Percentiles rank a stretch among this genome's conserved stretches.
Evolutionary conservation across 2,329 filamentous ascomycete species (phyloP).

Genomic region (Talaromyces islandicus): DNA sequence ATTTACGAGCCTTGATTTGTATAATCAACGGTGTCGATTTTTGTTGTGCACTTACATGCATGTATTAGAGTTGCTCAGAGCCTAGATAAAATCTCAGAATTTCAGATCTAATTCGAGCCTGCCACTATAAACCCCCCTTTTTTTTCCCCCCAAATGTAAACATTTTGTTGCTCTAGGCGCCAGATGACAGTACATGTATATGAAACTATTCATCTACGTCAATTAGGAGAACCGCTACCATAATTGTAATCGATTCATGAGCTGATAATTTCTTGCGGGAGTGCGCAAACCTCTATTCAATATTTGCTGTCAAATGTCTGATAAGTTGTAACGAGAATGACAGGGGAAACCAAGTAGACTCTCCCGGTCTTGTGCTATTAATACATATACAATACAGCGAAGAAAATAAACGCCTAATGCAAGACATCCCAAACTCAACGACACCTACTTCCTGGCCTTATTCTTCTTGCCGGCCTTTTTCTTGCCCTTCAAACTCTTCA

Average conservation of each 20-base stretch:
- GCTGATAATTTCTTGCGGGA: too few relatives aligned
- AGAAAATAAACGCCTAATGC: not conserved
- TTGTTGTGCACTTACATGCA: not conserved
- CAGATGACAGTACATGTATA: too few relatives aligned
- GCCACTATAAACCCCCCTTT: too few relatives aligned
- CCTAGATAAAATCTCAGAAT: not conserved
- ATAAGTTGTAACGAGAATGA: not conserved
- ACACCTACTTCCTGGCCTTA: slow-evolving; percentile 20
- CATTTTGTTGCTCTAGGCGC: too few relatives aligned
- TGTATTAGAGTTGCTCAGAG: not conserved
- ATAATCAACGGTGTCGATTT: not conserved
- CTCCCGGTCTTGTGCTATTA: not conserved
- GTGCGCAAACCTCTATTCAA: not conserved
- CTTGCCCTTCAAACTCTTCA: slow-evolving; percentile 48
- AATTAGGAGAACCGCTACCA: too few relatives aligned
- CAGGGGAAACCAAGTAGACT: not conserved
- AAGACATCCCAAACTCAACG: slow-evolving; percentile 1
- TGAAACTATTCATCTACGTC: too few relatives aligned
- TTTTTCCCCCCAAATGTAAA: too few relatives aligned
- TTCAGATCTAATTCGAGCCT: not conserved
- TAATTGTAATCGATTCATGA: too few relatives aligned
- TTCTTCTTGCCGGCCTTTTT: slow-evolving; percentile 34
- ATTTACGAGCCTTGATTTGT: slow-evolving; percentile 51
- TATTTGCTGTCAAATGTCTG: not conserved
- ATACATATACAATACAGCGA: slow-evolving; percentile 10